Evolutionary conservation across 495 filamentous ascomycete genomes (phyloP), one percentile per base, ranked within the genome.

Genomic region (Annulohypoxylon maeteangense): DNA sequence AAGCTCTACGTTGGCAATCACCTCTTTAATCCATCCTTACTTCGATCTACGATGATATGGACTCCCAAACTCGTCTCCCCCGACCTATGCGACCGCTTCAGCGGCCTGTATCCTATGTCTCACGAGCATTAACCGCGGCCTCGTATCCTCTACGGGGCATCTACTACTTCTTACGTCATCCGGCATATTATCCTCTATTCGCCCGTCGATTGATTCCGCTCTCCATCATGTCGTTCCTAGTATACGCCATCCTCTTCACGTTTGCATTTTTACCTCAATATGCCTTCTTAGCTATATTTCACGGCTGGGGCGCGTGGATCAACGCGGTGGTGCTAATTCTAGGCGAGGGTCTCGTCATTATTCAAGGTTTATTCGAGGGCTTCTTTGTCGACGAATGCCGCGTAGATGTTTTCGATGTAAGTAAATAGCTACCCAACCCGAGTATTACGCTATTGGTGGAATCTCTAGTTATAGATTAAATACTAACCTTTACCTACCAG

Each of bases 371-470:
- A 10, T 90, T 92, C 44, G 92, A 93, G 69, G 88, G 89, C 8
- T 93, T 95, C 72, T 83, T 97, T 54, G 89, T 95, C 12, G 90
- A 95, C 62, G 92, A 94, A 60, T 89, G 89, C 8, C 86, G 97
- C 2, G 86, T 95, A n/a, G 93, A 99, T 75, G 92, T 93, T 6
- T 99, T 98, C 68, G 95, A 99, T 80, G 93, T 90, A 60, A 84
- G 90, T 16, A 14, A 5, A 40, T n/a, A 38, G 7, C 8, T 0
- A 38, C 14, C 36, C 10, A 5, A 14, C 14, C n/a, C 11, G 12
- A n/a, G n/a, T 14, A 4, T 7, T 36, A 7, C 10, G 34, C 11
- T 10, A 7, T 7, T 36, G 7, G 31, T 3, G 7, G 7, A 32
- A 7, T 32, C 31, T 32, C 4, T 32, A 1, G 7, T 18, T 1